Conservation (phyloP, 208 protist genomes). For the Crithidia bombi region DNA sequence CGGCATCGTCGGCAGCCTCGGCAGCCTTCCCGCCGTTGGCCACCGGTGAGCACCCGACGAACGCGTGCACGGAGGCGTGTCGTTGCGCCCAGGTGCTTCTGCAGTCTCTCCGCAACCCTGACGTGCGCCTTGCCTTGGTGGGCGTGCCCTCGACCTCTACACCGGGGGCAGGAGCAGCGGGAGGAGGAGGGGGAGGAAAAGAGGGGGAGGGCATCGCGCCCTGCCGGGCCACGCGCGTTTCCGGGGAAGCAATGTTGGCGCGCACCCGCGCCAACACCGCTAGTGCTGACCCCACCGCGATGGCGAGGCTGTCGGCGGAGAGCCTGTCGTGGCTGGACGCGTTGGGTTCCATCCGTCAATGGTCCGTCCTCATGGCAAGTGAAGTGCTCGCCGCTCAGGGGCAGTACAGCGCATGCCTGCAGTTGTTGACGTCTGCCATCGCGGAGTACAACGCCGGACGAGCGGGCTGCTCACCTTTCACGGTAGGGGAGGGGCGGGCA, state of each 20-base stretch:
- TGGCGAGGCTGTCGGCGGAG: not conserved
- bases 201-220: not conserved
- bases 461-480: not conserved
- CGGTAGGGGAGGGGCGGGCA: too few species aligned
- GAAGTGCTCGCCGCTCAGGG: conserved; percentile 32
- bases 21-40: not conserved
- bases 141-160: conserved; percentile 7
- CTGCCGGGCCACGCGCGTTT: conserved; percentile 1
- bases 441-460: conserved; percentile 24
- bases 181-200: not conserved
- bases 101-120: conserved; percentile 37
- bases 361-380: conserved; percentile 19
- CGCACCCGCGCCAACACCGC: not conserved
- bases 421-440: conserved; percentile 12
- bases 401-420: conserved; percentile 27
- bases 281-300: not conserved
- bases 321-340: conserved; percentile 13
- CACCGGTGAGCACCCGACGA: conserved; percentile 25
- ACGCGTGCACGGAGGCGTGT: conserved; percentile 69
- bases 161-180: not conserved
- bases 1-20: not conserved
- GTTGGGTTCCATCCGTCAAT: conserved; percentile 28
- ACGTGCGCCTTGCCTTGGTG: conserved; percentile 20
- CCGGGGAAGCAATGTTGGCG: not conserved
- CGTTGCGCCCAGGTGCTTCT: conserved; percentile 52